Evolutionary conservation across 768 basidiomycete genomes (phyloP).

Genomic region (Rhizopogon vulgaris): DNA sequence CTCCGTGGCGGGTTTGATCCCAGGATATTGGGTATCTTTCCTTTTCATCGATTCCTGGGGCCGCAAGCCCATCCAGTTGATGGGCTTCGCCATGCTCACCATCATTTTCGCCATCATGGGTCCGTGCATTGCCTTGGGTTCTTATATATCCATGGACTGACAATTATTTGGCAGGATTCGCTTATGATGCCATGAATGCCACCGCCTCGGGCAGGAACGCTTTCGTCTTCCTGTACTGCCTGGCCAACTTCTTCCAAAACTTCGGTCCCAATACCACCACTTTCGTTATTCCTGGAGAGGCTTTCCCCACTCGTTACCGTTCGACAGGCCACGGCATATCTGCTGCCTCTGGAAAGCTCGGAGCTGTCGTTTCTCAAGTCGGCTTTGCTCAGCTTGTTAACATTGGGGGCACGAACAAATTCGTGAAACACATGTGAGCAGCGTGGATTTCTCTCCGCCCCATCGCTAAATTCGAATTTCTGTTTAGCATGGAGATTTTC

Average conservation of each 20-base stretch:
- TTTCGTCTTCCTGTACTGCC: slow-evolving; percentile 79
- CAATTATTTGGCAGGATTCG: slow-evolving; percentile 46
- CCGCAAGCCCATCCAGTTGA: slow-evolving; percentile 74
- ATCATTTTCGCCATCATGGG: slow-evolving; percentile 65
- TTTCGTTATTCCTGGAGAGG: slow-evolving; percentile 77
- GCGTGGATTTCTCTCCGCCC: slow-evolving; percentile 1
- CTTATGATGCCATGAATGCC: slow-evolving; percentile 49
- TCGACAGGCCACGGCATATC: slow-evolving; percentile 82
- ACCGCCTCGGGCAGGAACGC: slow-evolving; percentile 38
- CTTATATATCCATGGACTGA: background rate
- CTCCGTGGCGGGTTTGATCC: slow-evolving; percentile 72
- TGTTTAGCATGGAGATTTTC: slow-evolving; percentile 63
- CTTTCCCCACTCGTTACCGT: slow-evolving; percentile 84
- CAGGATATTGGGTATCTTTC: slow-evolving; percentile 59
- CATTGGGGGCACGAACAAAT: slow-evolving; percentile 57
- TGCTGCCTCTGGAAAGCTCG: slow-evolving; percentile 77
- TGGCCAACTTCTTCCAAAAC: slow-evolving; percentile 90
- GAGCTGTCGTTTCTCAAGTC: slow-evolving; percentile 77
- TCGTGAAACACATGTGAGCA: slow-evolving; percentile 65
- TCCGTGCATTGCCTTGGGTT: slow-evolving; percentile 22
- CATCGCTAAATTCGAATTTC: slow-evolving; percentile 2
- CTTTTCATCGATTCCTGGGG: slow-evolving; percentile 74
- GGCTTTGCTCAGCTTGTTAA: slow-evolving; percentile 66
- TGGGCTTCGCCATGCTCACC: slow-evolving; percentile 69
- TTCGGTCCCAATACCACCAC: slow-evolving; percentile 81